phyloP scores from a whole-genome alignment of 345 rosid genomes.

The Eucalyptus rudis region DNA sequence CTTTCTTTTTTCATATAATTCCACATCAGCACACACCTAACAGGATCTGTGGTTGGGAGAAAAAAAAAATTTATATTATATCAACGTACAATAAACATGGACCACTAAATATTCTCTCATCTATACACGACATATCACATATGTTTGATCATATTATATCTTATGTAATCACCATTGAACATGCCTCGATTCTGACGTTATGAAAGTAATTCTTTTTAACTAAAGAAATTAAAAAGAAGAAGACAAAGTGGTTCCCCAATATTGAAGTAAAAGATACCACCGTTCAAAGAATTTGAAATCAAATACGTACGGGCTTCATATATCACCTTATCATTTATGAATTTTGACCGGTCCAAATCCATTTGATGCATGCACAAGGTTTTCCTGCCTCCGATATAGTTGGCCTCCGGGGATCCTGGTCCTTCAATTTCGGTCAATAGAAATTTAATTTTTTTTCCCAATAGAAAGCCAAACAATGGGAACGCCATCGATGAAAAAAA shows the following conservation, averaged over 20 bases:
- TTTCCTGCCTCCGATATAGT: not conserved
- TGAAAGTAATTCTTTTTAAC: no score
- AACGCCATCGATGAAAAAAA: not conserved
- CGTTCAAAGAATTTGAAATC: not conserved
- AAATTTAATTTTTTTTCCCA: not conserved
- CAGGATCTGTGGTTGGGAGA: no score
- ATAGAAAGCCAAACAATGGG: not conserved
- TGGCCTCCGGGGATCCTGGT: not conserved
- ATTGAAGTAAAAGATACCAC: not conserved
- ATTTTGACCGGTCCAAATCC: not conserved
- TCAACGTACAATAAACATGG: accelerated
- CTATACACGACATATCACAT: no score
- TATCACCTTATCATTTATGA: not conserved
- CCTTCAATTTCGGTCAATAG: not conserved
- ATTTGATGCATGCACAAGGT: not conserved
- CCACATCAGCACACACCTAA: no score
- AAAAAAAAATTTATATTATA: no score
- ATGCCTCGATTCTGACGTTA: accelerated
- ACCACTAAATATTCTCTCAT: no score
- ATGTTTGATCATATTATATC: no score
- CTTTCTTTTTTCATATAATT: no score
- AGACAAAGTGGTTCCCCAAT: no score
- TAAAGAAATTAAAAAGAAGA: no score
- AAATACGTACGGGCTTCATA: not conserved
- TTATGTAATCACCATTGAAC: no score